Conservation (phyloP, 768 basidiomycete genomes). For the Rubroboletus satanas region DNA sequence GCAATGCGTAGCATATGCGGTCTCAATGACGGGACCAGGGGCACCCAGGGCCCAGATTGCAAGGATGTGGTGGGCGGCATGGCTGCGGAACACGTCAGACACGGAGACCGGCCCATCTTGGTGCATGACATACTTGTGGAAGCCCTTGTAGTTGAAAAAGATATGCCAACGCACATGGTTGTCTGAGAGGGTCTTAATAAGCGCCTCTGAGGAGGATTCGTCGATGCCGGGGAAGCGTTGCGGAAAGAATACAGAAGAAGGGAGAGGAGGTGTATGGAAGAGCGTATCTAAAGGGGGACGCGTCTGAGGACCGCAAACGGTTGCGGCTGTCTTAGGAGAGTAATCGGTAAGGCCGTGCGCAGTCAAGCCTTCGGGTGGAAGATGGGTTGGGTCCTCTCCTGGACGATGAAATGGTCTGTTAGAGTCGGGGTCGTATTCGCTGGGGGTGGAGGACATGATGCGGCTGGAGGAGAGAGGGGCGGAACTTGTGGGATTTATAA, state of each 20-base stretch:
- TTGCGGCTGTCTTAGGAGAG: conserved; percentile 18
- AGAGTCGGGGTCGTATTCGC: conserved; percentile 9
- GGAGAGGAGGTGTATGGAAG: conserved; percentile 23
- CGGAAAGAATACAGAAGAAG: conserved; percentile 34
- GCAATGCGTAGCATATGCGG: conserved; percentile 41
- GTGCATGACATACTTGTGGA: conserved; percentile 29
- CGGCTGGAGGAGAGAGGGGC: not conserved
- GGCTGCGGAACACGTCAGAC: conserved; percentile 35
- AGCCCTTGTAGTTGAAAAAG: conserved; percentile 44
- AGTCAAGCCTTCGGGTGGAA: conserved; percentile 12
- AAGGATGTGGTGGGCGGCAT: conserved; percentile 54
- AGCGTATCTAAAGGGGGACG: conserved; percentile 16
- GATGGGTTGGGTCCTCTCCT: conserved; percentile 19
- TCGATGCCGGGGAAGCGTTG: conserved; percentile 33
- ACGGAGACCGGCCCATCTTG: conserved; percentile 4
- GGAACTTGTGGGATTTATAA: not conserved
- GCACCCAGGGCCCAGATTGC: conserved; percentile 63
- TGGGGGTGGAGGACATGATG: conserved; percentile 10
- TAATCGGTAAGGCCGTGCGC: conserved; percentile 23
- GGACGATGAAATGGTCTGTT: conserved; percentile 16
- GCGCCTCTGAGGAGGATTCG: conserved; percentile 36
- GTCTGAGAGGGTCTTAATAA: conserved; percentile 42
- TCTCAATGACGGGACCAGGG: conserved; percentile 36
- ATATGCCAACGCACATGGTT: conserved; percentile 53
- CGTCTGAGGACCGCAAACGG: not conserved